Base-by-base conservation (phyloP, 306 rosid species). In the Biancaea sappan region DNA sequence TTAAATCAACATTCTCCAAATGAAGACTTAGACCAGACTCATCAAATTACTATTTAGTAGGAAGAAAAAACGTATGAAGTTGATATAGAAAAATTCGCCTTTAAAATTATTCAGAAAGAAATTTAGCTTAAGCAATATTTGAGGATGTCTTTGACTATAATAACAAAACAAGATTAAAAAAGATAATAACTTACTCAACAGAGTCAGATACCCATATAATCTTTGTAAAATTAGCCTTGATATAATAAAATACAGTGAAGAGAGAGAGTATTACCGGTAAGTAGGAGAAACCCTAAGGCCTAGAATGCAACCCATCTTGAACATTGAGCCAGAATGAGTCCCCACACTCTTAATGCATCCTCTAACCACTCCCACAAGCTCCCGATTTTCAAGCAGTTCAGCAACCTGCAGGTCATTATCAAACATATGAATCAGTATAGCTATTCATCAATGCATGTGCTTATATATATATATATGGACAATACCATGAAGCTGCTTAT, bases 281-380 rank as follows among this genome's bases (percentile, higher is more conserved):
- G 78, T 14, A 69, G 92, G 90, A 66, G 96, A 88, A 57, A 91
- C 88, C 19, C 92, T 83, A 64, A 88, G 94, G 73, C 96, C 96
- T 22, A 88, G 66, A 22, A 91, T 80, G 69, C 86, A 88, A 51
- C 94, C 97, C 43, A 91, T 86, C 77, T 83, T 85, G 72, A 83
- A 50, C 28, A 82, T 52, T 66, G 79, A 77, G 48, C 86, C 88
- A 59, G 77, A 72, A 37, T 73, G 61, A 80, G 87, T 86, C 38
- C 38, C 51, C 78, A 89, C 78, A 82, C 71, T 80, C 89, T 85
- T 87, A 61, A 89, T 82, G 79, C 97, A 85, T 58, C 94, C 97
- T 32, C 85, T 73, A 81, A 89, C 86, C 25, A 89, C 91, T 24
- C 94, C 97, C 2, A 89, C 97, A 75, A 91, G 83, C 79, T 89